Evolutionary conservation across 1,284 basidiomycete genomes (phyloP).

Genomic region (Ustilago shanxiensis): DNA sequence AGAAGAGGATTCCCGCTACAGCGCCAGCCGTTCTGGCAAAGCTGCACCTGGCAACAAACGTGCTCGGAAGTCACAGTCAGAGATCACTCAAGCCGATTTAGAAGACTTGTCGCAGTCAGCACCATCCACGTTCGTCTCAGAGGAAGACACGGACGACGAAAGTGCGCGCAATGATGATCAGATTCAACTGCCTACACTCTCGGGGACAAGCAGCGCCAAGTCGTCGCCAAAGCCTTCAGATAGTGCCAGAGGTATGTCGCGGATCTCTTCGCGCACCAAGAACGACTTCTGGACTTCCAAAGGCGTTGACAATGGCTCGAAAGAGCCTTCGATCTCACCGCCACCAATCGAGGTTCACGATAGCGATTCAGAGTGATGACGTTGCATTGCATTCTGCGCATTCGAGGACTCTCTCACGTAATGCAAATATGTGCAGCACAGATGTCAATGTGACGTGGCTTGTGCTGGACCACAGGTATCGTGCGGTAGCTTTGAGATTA

Average conservation of each 20-base stretch:
- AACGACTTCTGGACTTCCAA: slow-evolving; percentile 49
- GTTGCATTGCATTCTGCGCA: background rate
- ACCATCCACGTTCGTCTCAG: slow-evolving; percentile 48
- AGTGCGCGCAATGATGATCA: slow-evolving; percentile 23
- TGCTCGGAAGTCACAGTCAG: slow-evolving; percentile 11
- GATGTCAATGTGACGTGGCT: background rate
- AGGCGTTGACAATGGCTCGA: slow-evolving; percentile 27
- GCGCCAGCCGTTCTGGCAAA: slow-evolving; percentile 29
- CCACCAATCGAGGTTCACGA: slow-evolving; percentile 20
- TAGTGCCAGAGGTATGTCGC: slow-evolving; percentile 18
- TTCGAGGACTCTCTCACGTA: too few species aligned
- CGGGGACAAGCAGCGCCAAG: slow-evolving; percentile 20
- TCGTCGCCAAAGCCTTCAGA: slow-evolving; percentile 23
- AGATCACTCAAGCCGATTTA: slow-evolving; percentile 42
- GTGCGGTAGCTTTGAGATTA: background rate
- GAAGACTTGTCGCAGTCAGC: slow-evolving; percentile 50
- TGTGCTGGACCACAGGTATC: background rate
- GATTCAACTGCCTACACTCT: slow-evolving; percentile 39
- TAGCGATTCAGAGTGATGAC: slow-evolving; percentile 1
- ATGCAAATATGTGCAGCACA: background rate
- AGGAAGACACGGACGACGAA: slow-evolving; percentile 39
- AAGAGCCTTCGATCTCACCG: slow-evolving; percentile 26
- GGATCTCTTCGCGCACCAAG: slow-evolving; percentile 49
- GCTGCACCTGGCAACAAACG: slow-evolving; percentile 17
- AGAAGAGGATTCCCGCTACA: slow-evolving; percentile 48